These are phyloP conservation scores for Fraxinus angustifolia DNA, from an alignment of 305 asterid species.

Conservation along the genomic window DNA sequence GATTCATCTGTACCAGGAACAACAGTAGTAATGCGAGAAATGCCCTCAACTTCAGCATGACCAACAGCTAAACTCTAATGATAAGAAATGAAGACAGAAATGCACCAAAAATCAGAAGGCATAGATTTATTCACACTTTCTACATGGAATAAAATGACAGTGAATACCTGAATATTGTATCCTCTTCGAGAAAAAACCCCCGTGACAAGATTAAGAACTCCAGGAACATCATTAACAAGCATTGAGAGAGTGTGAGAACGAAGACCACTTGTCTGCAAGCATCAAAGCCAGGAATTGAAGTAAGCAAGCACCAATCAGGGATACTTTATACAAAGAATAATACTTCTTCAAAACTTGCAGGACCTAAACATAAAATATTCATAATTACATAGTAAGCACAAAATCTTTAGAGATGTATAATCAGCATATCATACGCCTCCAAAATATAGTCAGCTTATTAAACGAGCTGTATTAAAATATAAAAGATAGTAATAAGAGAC, in stretches of 20 bases:
- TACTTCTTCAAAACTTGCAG: slow-evolving; percentile 3
- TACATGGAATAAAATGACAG: slow-evolving; percentile 5
- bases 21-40: slow-evolving; percentile 89
- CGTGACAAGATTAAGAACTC: slow-evolving; percentile 88
- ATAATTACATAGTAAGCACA: slow-evolving; percentile 5
- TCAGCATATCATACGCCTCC: slow-evolving; percentile 12
- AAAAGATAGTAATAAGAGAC: slow-evolving; percentile 5
- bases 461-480: slow-evolving; percentile 8
- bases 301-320: slow-evolving; percentile 13
- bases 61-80: slow-evolving; percentile 96
- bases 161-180: slow-evolving; percentile 81
- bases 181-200: slow-evolving; percentile 97
- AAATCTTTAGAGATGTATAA: slow-evolving; percentile 1
- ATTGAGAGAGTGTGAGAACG: slow-evolving; percentile 92
- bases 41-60: slow-evolving; percentile 89
- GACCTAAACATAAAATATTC: slow-evolving; percentile 1
- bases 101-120: slow-evolving; percentile 7
- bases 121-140: slow-evolving; percentile 9
- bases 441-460: slow-evolving; percentile 2
- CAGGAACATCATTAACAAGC: slow-evolving; percentile 92
- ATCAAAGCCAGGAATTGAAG: slow-evolving; percentile 26
- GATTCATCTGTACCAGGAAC: slow-evolving; percentile 94
- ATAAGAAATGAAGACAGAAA: slow-evolving; percentile 23
- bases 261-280: slow-evolving; percentile 77
- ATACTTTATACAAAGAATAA: slow-evolving; percentile 7